These are phyloP conservation scores for Alloteropsis semialata DNA, from an alignment of 176 grass and related monocot genomes.

Conservation along the genomic window DNA sequence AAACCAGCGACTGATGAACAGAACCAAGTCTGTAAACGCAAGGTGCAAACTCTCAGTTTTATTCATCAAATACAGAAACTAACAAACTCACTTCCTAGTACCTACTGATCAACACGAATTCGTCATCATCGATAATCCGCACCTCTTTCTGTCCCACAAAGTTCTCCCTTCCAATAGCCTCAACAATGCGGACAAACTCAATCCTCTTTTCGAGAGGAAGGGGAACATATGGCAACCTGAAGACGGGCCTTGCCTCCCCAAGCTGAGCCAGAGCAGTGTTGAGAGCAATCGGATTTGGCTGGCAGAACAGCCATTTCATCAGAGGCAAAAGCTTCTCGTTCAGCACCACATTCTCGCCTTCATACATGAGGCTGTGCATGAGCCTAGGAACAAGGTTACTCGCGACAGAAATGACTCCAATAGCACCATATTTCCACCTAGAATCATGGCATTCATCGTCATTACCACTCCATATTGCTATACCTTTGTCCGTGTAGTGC, in stretches of 20 bases:
- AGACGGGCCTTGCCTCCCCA: constrained; percentile 59
- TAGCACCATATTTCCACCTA: constrained; percentile 63
- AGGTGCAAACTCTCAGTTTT: background rate
- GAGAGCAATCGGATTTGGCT: constrained; percentile 77
- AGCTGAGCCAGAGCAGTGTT: constrained; percentile 90
- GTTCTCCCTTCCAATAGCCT: constrained; percentile 59
- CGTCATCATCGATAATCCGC: constrained; percentile 64
- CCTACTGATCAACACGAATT: constrained; percentile 74
- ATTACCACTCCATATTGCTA: constrained; percentile 77
- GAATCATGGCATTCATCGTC: constrained; percentile 79
- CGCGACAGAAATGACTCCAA: constrained; percentile 73
- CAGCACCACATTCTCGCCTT: constrained; percentile 48
- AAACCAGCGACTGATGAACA: background rate
- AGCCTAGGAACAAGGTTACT: constrained; percentile 83
- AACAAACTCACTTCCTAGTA: constrained; percentile 29
- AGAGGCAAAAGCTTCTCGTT: constrained; percentile 64
- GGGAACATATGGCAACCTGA: constrained; percentile 78
- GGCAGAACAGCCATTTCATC: constrained; percentile 77
- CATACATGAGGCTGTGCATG: constrained; percentile 64
- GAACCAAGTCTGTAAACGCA: background rate
- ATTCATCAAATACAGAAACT: background rate
- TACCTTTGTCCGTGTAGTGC: constrained; percentile 63
- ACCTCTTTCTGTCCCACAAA: constrained; percentile 73
- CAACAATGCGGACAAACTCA: constrained; percentile 71
- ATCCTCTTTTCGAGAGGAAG: constrained; percentile 61